Percentiles rank a stretch among this genome's conserved stretches.
These are phyloP conservation scores for Candida saitoana DNA, from an alignment of 805 yeast species.

Conservation along the genomic window DNA sequence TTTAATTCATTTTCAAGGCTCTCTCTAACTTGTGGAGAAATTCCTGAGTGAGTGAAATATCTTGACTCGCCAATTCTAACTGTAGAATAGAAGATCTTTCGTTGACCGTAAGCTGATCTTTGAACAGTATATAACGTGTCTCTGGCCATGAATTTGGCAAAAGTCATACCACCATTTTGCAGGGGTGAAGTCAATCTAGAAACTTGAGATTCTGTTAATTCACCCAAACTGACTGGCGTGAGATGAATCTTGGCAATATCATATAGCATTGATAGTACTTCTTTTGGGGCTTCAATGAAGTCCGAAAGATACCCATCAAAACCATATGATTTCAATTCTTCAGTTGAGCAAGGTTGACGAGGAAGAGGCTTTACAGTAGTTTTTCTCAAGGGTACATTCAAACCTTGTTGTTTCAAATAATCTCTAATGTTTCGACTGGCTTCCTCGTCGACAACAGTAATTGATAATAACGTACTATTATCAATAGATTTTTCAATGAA, in stretches of 20 bases:
- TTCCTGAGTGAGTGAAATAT: constrained; percentile 30
- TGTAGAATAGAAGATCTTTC: constrained; percentile 45
- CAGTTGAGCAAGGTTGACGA: constrained; percentile 17
- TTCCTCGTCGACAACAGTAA: constrained; percentile 51
- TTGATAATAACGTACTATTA: constrained; percentile 50
- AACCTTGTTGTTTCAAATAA: constrained; percentile 24
- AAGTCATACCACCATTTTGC: constrained; percentile 37
- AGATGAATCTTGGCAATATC: constrained; percentile 43
- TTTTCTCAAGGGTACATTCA: constrained; percentile 58
- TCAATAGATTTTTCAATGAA: constrained; percentile 58
- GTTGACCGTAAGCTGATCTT: constrained; percentile 62
- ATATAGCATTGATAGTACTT: constrained; percentile 70
- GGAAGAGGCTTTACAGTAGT: constrained; percentile 17
- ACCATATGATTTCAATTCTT: constrained; percentile 47
- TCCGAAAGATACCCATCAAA: constrained; percentile 81
- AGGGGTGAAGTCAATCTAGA: constrained; percentile 32
- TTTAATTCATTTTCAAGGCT: constrained; percentile 1
- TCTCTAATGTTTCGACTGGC: constrained; percentile 28
- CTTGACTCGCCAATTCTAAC: constrained; percentile 27
- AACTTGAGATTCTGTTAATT: constrained; percentile 39
- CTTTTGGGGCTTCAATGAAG: constrained; percentile 64
- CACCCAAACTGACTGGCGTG: constrained; percentile 60
- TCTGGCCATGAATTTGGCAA: constrained; percentile 60
- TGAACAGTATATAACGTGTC: constrained; percentile 47
- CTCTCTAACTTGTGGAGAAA: constrained; percentile 23